phyloP scores from a whole-genome alignment of 768 basidiomycete species.

The Suillus tomentosus region DNA sequence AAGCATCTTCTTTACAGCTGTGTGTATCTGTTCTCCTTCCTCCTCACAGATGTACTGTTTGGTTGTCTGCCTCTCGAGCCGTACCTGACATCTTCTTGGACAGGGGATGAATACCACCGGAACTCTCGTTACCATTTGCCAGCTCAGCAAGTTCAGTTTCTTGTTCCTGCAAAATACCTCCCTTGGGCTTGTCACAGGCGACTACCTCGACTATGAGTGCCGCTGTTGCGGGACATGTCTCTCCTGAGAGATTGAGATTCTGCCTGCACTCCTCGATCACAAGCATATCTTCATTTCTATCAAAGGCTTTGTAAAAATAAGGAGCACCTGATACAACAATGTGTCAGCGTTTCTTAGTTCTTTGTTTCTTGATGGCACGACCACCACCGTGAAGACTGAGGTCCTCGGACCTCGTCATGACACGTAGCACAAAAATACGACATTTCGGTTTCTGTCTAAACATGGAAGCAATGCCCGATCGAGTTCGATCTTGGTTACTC shows the following conservation, averaged over 20 bases:
- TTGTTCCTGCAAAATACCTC: constrained; percentile 79
- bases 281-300: no score
- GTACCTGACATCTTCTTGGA: constrained; percentile 10
- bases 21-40: constrained; percentile 74
- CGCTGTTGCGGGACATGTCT: no score
- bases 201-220: constrained; percentile 66
- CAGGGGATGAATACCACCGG: constrained; percentile 82
- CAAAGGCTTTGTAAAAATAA: no score
- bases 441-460: not conserved
- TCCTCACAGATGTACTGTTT: constrained; percentile 68
- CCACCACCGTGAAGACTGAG: not conserved
- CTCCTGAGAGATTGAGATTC: no score
- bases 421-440: not conserved
- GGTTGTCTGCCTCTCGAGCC: not conserved
- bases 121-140: constrained; percentile 73
- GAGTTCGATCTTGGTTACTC: not conserved
- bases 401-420: not conserved
- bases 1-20: constrained; percentile 81
- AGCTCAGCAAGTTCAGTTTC: constrained; percentile 79
- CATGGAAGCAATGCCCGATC: not conserved
- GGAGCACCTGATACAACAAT: no score
- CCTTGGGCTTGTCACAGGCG: constrained; percentile 74
- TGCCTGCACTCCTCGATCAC: no score
- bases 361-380: not conserved
- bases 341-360: not conserved